Evolutionary conservation across 2,329 filamentous ascomycete species (phyloP), one percentile per base, ranked within the genome.

Genomic region (Dothistroma septosporum): DNA sequence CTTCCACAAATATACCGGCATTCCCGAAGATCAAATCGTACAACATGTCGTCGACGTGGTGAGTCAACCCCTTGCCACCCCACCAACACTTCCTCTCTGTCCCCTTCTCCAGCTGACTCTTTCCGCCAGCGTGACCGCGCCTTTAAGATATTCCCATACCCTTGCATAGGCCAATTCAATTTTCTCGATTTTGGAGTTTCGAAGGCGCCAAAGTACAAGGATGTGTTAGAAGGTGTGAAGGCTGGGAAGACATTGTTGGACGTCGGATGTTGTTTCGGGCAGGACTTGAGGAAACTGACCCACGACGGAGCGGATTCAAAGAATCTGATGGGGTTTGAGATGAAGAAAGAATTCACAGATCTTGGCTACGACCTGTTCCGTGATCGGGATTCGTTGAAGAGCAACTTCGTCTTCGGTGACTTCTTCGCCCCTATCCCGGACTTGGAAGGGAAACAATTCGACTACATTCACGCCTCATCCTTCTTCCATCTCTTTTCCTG

Each of bases 401-500:
- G 47, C 9, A 70, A 65, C 5, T 76, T 78, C 64, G 70, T 76
- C 32, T 63, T 64, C 21, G 73, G 70, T 1, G 74, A 77, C 37
- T 57, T 75, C 57, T 73, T 77, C 54, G 16, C 11, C 1, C 14
- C 35, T n/a, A 14, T 16, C 12, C 16, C 32, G 21, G 21, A 10
- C 9, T 33, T 63, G 63, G 61, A 79, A 33, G 70, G 69, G 14
- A 58, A 74, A 44, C 67, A 78, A 1, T 57, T 62, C 53, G 75
- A 79, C 58, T 73, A 81, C 12, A 63, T 80, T 7, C 70, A 77
- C 35, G 70, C 78, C 1, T 72, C 72, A 0, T 75, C 75, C 0
- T 77, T 80, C 66, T 74, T 81, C 48, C 79, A 80, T 55, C 69
- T 80, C 8, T 80, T 79, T 63, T 69, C 72, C 33, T 76, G 70